A percentile compares a stretch with the other conserved stretches of the same genome.
Conservation (phyloP, 2,329 filamentous ascomycete genomes). For the Trichoderma breve region DNA sequence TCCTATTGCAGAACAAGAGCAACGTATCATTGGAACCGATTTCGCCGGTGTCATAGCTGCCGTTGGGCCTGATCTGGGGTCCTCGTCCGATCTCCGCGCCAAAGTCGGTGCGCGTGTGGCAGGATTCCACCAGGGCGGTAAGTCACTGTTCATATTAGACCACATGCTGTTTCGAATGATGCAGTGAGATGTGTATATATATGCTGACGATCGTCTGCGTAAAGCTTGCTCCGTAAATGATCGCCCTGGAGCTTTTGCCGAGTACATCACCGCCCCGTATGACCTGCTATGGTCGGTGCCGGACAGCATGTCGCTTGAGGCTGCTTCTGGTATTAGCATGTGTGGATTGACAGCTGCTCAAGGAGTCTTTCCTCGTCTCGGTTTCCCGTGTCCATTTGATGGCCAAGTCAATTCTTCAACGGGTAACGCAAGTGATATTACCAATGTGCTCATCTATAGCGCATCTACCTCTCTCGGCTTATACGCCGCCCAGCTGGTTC, state of each 20-base stretch:
- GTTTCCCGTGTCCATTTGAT: constrained; percentile 35
- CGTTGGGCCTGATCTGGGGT: constrained; percentile 21
- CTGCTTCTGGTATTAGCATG: constrained; percentile 41
- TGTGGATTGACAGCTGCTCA: constrained; percentile 45
- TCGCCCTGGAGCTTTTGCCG: constrained; percentile 45
- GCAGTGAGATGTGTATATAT: background rate
- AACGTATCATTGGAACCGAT: constrained; percentile 40
- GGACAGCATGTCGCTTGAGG: constrained; percentile 31
- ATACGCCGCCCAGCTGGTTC: constrained; percentile 34
- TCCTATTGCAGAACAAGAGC: constrained; percentile 32
- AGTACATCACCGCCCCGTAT: constrained; percentile 36
- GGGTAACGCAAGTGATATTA: background rate
- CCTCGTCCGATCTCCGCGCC: constrained; percentile 18
- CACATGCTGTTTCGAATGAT: background rate
- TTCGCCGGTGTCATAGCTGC: constrained; percentile 38
- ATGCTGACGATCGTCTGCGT: background rate
- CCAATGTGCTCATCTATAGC: constrained; percentile 33
- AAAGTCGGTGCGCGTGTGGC: constrained; percentile 36
- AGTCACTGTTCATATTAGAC: background rate
- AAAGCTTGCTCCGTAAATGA: constrained; percentile 41
- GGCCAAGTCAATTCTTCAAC: background rate
- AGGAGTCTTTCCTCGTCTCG: constrained; percentile 38
- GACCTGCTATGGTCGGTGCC: constrained; percentile 42
- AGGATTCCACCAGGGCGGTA: constrained; percentile 43
- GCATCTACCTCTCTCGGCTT: constrained; percentile 36